These are phyloP conservation scores for Septoria linicola DNA, from an alignment of 2,329 filamentous ascomycete species.

Conservation along the genomic window DNA sequence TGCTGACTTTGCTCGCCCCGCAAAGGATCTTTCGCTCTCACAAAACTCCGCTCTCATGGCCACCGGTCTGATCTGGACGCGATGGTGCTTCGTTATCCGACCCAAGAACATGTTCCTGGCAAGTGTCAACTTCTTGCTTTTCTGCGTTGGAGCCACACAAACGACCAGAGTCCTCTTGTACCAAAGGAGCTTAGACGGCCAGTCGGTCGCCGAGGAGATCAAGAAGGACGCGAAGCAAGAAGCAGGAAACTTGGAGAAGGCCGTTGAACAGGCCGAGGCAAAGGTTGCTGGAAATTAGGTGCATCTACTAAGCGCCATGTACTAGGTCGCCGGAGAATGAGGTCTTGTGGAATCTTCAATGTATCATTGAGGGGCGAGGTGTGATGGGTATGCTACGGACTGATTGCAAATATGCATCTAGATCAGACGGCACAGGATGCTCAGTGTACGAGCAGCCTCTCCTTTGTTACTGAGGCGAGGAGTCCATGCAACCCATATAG, in stretches of 20 bases:
- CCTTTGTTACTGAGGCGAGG: neutral
- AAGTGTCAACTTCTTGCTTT: slow-evolving; percentile 97
- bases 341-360: too few species aligned
- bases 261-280: slow-evolving; percentile 41
- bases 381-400: too few species aligned
- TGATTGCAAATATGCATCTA: neutral
- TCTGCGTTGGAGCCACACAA: slow-evolving; percentile 80
- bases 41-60: slow-evolving; percentile 88
- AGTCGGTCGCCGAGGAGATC: slow-evolving; percentile 46
- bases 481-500: neutral
- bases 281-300: slow-evolving; percentile 30
- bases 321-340: too few species aligned
- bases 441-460: neutral
- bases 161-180: slow-evolving; percentile 71
- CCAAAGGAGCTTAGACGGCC: slow-evolving; percentile 60
- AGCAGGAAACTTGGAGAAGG: slow-evolving; percentile 36
- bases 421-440: too few species aligned
- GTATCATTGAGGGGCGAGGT: too few species aligned
- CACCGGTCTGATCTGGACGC: slow-evolving; percentile 95
- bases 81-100: slow-evolving; percentile 97
- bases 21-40: slow-evolving; percentile 86
- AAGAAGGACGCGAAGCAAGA: slow-evolving; percentile 39
- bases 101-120: slow-evolving; percentile 90
- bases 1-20: slow-evolving; percentile 86
- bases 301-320: too few species aligned